Base-by-base conservation (phyloP, 768 basidiomycete genomes). In the Termitomyces sp. region DNA sequence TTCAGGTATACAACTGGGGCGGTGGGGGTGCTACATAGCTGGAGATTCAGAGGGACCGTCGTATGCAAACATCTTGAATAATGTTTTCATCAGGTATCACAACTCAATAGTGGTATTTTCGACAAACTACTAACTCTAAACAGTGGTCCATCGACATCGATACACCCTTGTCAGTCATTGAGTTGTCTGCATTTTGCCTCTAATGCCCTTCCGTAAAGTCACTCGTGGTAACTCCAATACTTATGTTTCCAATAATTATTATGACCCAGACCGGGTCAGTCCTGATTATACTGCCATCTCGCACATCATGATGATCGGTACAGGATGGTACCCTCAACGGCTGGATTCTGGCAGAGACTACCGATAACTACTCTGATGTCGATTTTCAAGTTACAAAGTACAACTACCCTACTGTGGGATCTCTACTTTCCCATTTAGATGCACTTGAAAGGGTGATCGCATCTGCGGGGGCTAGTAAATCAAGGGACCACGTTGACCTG, bases 221-320 rank as follows among this genome's bases (percentile, higher is more conserved):
- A 72, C 72, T 1, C 71, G 72, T 60, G 72, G 72, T 61, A 73
- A 73, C 61, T 65, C 68, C 4, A 72, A 73, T 50, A 69, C 72
- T 5, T 73, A 61, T 56, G 71, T 73, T 8, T 70, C 70, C 38
- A 65, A 69, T 46, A 73, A 73, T 48, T 73, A 71, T 54, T 71
- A 72, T 56, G 71, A 73, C 53, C 66, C 71, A 6, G 67, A 71
- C 55, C 64, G 70, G 61, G 65, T 66, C 14, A 36, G 47, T 46
- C 35, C 49, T 51, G 26, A 36, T 26, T 38, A 47, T 44, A 2
- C 26, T 43, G 50, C 26, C 5, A 40, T 32, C 32, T 7, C 28
- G 6, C 38, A 16, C n/a, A 22, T 32, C 20, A 22, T 22, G 24
- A 35, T 47, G 32, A 8, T 36, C 5, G 4, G 33, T 45, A 16